Evolutionary conservation across 345 rosid species (phyloP).

Genomic region (Dipteronia dyeriana): DNA sequence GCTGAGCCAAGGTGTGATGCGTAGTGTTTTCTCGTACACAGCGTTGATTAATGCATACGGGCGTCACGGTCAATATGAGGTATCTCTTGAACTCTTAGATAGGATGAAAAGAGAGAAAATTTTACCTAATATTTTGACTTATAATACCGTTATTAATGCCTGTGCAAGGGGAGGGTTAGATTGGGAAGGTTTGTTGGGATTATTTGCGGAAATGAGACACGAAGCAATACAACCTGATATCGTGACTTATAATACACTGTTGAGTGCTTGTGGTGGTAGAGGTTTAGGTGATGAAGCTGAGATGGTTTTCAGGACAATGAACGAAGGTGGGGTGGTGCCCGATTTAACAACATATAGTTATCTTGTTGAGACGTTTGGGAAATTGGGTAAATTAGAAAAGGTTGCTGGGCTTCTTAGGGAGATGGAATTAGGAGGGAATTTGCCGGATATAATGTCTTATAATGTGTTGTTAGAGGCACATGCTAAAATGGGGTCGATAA

Average conservation of each 20-base stretch:
- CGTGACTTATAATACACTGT: constrained; percentile 88
- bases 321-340: constrained; percentile 84
- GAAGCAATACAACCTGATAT: constrained; percentile 86
- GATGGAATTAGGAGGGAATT: constrained; percentile 80
- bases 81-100: constrained; percentile 73
- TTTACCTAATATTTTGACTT: constrained; percentile 77
- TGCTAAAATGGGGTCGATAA: constrained; percentile 63
- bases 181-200: constrained; percentile 90
- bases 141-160: constrained; percentile 85
- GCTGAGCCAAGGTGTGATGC: constrained; percentile 72
- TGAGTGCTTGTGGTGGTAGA: constrained; percentile 83
- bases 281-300: constrained; percentile 90
- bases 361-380: constrained; percentile 80
- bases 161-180: constrained; percentile 91
- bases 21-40: constrained; percentile 87
- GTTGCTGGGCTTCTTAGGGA: constrained; percentile 68
- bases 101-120: constrained; percentile 85
- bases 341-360: constrained; percentile 73
- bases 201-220: constrained; percentile 97
- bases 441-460: constrained; percentile 79
- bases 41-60: constrained; percentile 91
- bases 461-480: constrained; percentile 84
- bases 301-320: constrained; percentile 95
- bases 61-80: constrained; percentile 69
- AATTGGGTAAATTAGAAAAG: constrained; percentile 63